Evolutionary conservation across 352 stramenopile species (phyloP), one percentile per base, ranked within the genome.

Genomic region (Globisporangium canariense): DNA sequence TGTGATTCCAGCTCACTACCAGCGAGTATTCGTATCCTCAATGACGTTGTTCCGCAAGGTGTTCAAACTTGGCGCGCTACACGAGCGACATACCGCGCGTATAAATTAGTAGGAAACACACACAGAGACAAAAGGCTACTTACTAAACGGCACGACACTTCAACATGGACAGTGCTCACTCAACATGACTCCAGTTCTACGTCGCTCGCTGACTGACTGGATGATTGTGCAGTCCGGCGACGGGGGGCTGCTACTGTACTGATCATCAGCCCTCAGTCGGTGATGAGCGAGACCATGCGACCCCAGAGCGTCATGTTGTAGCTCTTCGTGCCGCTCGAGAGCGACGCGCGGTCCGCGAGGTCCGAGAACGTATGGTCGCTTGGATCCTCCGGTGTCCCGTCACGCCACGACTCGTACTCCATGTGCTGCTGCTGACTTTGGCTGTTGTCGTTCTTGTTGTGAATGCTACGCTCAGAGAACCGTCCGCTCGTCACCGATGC

Each of bases 231-330:
- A 36, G 32, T 36, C 7, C 32, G 32, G 32, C 32, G 36, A 28
- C 25, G 25, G 25, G 25, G 34, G 6, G 36, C 36, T 14, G 36
- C 36, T 41, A 41, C 36, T 18, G 8, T 6, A 11, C 40, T n/a
- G 14, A 20, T 58, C 3, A 4, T 55, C 18, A 66, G 30, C 61
- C 3, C 9, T 55, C 18, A 66, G 30, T 66, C 61, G 10, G 53
- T 43, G 11, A 68, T 58, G 34, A 84, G 64, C 54, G 72, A 78
- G 20, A 77, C 68, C 67, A 85, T 72, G 53, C 74, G 71, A 50
- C 75, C 72, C 76, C 76, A 85, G 59, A 85, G 80, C 34, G 76
- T 81, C 45, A 69, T 61, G 11, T 65, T 68, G 43, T 25, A 34
- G 20, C 30, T 60, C 40, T 45, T 76, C 13, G 47, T n/a, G 55